Evolutionary conservation across 768 basidiomycete species (phyloP).

Genomic region (Lactarius psammicola): DNA sequence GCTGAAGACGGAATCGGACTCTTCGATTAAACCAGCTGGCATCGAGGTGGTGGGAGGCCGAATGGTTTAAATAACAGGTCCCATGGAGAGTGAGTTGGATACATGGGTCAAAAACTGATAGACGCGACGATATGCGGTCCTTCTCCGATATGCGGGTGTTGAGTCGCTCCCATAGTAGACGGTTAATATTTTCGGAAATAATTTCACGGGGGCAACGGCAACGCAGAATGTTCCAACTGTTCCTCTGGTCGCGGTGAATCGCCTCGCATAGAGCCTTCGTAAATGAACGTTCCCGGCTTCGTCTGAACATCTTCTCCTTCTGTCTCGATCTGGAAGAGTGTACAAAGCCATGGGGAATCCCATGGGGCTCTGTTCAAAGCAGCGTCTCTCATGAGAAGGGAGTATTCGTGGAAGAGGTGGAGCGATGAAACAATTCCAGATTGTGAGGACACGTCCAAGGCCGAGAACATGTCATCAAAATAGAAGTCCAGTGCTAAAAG

Average conservation of each 20-base stretch:
- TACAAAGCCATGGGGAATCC: conserved; percentile 10
- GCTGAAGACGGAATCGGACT: conserved; percentile 47
- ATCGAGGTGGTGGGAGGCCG: conserved; percentile 38
- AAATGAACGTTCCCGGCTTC: conserved; percentile 5
- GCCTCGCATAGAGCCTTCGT: neutral
- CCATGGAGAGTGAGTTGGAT: conserved; percentile 37
- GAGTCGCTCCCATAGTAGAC: conserved; percentile 12
- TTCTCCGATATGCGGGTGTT: neutral
- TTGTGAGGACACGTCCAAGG: conserved; percentile 19
- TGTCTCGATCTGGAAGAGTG: conserved; percentile 17
- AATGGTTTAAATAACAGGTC: conserved; percentile 37
- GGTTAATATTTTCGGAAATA: neutral
- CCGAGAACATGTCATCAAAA: conserved; percentile 19
- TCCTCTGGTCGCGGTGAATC: neutral
- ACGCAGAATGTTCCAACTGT: neutral
- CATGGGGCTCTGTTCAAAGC: conserved; percentile 18
- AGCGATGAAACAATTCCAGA: conserved; percentile 9
- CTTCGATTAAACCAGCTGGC: conserved; percentile 43
- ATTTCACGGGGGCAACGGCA: conserved; percentile 7
- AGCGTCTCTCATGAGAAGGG: conserved; percentile 13
- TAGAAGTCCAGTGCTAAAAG: conserved; percentile 13
- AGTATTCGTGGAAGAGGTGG: conserved; percentile 17
- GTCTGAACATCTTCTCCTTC: conserved; percentile 9
- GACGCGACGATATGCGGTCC: neutral
- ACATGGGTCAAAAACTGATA: conserved; percentile 19